Evolutionary conservation across 83 land plant genomes (phyloP), one percentile per base, ranked within the genome.

Genomic region (Larix sibirica): DNA sequence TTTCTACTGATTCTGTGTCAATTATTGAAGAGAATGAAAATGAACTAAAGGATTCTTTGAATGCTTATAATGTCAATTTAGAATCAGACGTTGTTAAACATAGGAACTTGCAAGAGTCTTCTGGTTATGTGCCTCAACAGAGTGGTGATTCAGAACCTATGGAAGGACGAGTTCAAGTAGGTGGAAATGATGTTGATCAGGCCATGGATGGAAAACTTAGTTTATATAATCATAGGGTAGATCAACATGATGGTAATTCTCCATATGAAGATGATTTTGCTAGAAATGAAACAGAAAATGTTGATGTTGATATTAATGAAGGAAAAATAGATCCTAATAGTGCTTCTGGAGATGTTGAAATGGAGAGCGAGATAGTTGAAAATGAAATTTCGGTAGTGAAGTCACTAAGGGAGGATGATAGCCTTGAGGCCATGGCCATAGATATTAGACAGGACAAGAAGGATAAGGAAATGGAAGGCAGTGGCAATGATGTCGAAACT

Each of bases 1-100:
- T 90, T 92, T 85, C 90, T 90, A 84, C 86, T 93, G 90, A 87
- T 90, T 89, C 90, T 93, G 83, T 90, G 83, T 89, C 89, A 83
- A 86, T 89, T 90, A 90, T 75, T 89, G 91, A 93, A 86, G 90
- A 85, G 81, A 92, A 88, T 88, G 89, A 91, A 88, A 92, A 88
- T 88, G 90, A 91, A 88, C 82, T 86, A 87, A 89, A 93, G 89
- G 92, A 88, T 89, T 88, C 87, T 81, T 82, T 89, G 77, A 88
- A 82, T 93, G 87, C 90, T 91, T 90, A 91, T 87, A 83, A 89
- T 91, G 85, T 91, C 71, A 80, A 81, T 86, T 62, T 91, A 89
- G 95, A 91, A 85, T 80, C 79, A 86, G 90, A 91, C 81, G 69
- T 73, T 86, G 64, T 81, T 91, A 91, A 88, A 85, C 84, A 81